Evolutionary conservation across 129 eudicot genomes (phyloP).

Genomic region (Scalesia atractyloides): DNA sequence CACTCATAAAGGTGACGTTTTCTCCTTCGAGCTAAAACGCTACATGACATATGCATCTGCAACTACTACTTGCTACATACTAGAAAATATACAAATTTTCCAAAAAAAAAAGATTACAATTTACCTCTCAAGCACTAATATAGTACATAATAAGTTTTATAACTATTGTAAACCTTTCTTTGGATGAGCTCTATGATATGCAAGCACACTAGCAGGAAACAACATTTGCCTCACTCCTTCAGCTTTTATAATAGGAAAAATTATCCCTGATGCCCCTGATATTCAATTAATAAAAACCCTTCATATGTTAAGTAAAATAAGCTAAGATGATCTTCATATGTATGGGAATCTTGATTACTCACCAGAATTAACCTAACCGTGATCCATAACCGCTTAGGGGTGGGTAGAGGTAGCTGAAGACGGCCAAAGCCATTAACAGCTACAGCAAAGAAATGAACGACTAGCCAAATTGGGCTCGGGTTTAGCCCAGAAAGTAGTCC

Average conservation of each 20-base stretch:
- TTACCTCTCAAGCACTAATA: background rate
- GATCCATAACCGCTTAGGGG: slow-evolving; percentile 53
- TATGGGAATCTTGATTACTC: slow-evolving; percentile 20
- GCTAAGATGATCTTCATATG: background rate
- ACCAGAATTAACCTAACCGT: slow-evolving; percentile 57
- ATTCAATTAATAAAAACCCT: slow-evolving; percentile 3
- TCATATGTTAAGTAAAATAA: background rate
- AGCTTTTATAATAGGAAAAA: slow-evolving; percentile 59
- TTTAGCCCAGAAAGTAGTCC: slow-evolving; percentile 60
- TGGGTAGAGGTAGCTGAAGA: slow-evolving; percentile 56
- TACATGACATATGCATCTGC: slow-evolving; percentile 16
- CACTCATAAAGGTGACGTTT: background rate
- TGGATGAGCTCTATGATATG: slow-evolving; percentile 47
- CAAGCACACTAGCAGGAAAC: slow-evolving; percentile 59
- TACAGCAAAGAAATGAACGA: slow-evolving; percentile 61
- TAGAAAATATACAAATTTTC: too few relatives aligned
- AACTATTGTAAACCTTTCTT: slow-evolving; percentile 24
- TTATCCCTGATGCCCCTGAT: slow-evolving; percentile 66
- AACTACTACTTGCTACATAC: slow-evolving; percentile 10
- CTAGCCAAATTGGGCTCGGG: slow-evolving; percentile 50
- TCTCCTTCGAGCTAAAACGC: too few relatives aligned
- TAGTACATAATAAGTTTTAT: background rate
- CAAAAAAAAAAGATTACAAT: background rate
- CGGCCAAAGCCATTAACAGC: slow-evolving; percentile 63
- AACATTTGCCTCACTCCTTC: slow-evolving; percentile 82